Evolutionary conservation across 768 basidiomycete genomes (phyloP).

Genomic region (Saitozyma sp.): DNA sequence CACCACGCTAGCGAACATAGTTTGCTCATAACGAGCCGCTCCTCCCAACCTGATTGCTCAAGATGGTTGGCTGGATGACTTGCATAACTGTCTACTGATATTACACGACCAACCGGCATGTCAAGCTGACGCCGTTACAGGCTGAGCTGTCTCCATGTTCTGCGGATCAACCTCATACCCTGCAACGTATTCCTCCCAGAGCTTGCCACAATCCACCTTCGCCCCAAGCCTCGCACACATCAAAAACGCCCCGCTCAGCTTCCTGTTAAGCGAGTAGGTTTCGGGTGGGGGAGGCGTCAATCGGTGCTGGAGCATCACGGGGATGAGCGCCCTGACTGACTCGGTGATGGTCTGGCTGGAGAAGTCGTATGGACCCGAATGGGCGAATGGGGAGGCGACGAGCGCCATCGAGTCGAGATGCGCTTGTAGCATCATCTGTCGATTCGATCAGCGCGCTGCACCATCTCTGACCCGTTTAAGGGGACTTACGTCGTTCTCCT

Average conservation of each 20-base stretch:
- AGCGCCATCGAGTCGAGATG: slow-evolving; percentile 80
- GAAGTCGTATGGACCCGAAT: slow-evolving; percentile 76
- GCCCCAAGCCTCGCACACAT: slow-evolving; percentile 65
- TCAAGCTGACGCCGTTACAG: too few species aligned
- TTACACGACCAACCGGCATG: too few species aligned
- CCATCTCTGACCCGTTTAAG: background rate
- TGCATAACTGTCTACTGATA: too few species aligned
- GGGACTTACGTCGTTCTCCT: slow-evolving; percentile 71
- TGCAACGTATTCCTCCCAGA: slow-evolving; percentile 72
- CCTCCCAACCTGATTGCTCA: too few species aligned
- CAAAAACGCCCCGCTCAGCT: slow-evolving; percentile 56
- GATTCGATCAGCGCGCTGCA: background rate
- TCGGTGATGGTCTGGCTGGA: slow-evolving; percentile 64
- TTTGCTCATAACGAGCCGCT: too few species aligned
- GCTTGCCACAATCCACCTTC: slow-evolving; percentile 65
- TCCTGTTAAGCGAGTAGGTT: slow-evolving; percentile 88
- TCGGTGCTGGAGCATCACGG: slow-evolving; percentile 82
- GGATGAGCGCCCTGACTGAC: slow-evolving; percentile 76
- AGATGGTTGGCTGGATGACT: too few species aligned
- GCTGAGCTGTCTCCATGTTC: background rate
- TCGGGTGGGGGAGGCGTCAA: slow-evolving; percentile 90
- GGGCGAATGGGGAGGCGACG: slow-evolving; percentile 81
- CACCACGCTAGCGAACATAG: too few species aligned
- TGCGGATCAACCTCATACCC: slow-evolving; percentile 44
- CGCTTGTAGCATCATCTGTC: slow-evolving; percentile 74